Evolutionary conservation across 1,284 basidiomycete species (phyloP).

Genomic region (Macrocystidia cucumis): DNA sequence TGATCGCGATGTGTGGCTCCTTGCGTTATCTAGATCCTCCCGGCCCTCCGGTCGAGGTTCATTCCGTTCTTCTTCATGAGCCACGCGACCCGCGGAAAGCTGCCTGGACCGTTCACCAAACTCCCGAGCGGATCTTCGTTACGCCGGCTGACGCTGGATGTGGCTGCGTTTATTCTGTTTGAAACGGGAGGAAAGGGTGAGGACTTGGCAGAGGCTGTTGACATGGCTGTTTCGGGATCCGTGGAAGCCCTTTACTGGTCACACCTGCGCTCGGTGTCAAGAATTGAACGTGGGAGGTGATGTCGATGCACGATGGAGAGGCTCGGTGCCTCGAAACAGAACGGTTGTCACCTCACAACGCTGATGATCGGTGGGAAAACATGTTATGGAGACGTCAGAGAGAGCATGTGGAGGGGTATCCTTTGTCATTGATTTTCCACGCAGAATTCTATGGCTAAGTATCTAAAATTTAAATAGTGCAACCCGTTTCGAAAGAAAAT

Average conservation of each 20-base stretch:
- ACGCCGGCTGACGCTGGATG: slow-evolving; percentile 30
- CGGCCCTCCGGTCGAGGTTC: slow-evolving; percentile 47
- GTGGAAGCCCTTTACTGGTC: slow-evolving; percentile 36
- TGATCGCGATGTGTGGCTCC: too few relatives aligned
- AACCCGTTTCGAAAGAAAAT: too few relatives aligned
- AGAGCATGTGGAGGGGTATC: too few relatives aligned
- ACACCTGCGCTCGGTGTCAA: slow-evolving; percentile 14
- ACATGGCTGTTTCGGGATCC: slow-evolving; percentile 29
- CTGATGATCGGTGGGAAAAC: too few relatives aligned
- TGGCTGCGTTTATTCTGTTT: slow-evolving; percentile 15
- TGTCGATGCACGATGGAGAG: too few relatives aligned
- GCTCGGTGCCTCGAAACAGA: too few relatives aligned
- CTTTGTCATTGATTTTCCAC: background rate
- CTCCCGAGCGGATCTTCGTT: slow-evolving; percentile 31
- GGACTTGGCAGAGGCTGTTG: slow-evolving; percentile 28
- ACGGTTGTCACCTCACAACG: too few relatives aligned
- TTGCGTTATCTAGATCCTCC: slow-evolving; percentile 28
- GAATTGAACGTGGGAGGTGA: too few relatives aligned
- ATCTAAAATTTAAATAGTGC: too few relatives aligned
- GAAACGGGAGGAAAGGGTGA: slow-evolving; percentile 12
- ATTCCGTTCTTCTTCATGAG: slow-evolving; percentile 71
- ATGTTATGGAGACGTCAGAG: too few relatives aligned
- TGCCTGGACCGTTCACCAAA: slow-evolving; percentile 70
- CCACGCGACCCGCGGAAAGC: slow-evolving; percentile 61
- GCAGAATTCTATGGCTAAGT: background rate